Conservation (phyloP, 352 stramenopile species). For the Pythium sp. region DNA sequence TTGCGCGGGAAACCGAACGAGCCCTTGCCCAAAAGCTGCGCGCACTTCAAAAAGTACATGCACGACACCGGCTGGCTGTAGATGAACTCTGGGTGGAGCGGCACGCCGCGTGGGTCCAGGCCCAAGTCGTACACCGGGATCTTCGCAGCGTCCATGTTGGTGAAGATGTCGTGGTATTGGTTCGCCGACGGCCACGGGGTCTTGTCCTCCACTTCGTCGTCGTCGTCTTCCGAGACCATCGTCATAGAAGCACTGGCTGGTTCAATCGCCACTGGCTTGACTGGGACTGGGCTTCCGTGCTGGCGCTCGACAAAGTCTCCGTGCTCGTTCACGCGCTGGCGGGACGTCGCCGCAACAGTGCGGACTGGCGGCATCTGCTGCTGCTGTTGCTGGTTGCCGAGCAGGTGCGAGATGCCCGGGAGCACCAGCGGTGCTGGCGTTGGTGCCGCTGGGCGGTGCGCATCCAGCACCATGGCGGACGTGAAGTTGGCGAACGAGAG, state of each 20-base stretch:
- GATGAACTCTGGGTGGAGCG: constrained; percentile 72
- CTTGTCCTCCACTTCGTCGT: constrained; percentile 59
- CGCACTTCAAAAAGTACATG: constrained; percentile 77
- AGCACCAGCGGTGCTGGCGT: constrained; percentile 24
- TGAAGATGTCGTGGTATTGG: constrained; percentile 62
- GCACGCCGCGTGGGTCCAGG: constrained; percentile 66
- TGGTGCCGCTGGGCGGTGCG: neutral
- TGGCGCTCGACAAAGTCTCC: constrained; percentile 13
- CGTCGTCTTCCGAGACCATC: constrained; percentile 25
- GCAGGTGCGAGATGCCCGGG: constrained; percentile 39
- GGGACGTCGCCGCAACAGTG: constrained; percentile 12
- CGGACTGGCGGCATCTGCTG: constrained; percentile 14
- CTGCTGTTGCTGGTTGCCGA: constrained; percentile 22
- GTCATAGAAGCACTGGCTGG: neutral
- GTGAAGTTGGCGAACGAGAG: constrained; percentile 18
- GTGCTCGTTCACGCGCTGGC: constrained; percentile 12
- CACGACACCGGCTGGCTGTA: constrained; percentile 70
- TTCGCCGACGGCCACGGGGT: constrained; percentile 70
- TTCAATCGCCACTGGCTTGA: neutral
- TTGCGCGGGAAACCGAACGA: constrained; percentile 74
- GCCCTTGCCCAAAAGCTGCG: constrained; percentile 51
- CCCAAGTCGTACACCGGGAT: constrained; percentile 73
- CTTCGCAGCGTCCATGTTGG: constrained; percentile 26
- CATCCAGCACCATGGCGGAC: constrained; percentile 1
- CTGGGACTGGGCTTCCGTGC: neutral